Conservation (phyloP, 169 alveolate species). For the Perkinsus chesapeaki region DNA sequence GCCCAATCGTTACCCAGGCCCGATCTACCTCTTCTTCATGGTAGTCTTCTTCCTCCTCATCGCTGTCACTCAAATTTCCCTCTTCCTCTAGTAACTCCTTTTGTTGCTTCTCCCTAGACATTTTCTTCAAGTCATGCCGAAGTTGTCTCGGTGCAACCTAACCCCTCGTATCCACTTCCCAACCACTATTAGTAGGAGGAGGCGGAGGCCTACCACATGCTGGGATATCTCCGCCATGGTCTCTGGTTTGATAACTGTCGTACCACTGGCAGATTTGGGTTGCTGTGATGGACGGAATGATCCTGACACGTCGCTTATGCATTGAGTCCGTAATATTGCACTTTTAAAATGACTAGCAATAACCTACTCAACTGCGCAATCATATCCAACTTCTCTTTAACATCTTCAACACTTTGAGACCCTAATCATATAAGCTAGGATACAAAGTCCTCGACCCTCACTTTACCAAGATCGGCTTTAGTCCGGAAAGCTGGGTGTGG, state of each 20-base stretch:
- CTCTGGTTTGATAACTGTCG: neutral
- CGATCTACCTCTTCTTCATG: neutral
- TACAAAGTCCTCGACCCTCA: neutral
- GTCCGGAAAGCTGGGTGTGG: conserved; percentile 22
- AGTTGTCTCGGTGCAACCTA: neutral
- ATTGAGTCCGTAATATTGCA: too few relatives aligned
- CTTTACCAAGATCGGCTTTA: neutral
- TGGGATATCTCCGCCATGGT: neutral
- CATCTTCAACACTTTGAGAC: neutral
- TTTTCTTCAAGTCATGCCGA: neutral
- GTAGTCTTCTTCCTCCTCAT: neutral
- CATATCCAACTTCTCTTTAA: neutral
- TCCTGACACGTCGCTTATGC: neutral
- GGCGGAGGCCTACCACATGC: neutral
- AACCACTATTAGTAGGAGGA: too few relatives aligned
- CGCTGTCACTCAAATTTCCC: too few relatives aligned
- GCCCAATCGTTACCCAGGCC: too few relatives aligned
- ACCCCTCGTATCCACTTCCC: too few relatives aligned
- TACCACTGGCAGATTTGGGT: neutral
- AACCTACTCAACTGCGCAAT: neutral
- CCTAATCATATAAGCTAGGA: neutral
- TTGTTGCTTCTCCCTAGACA: neutral
- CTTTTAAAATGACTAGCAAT: too few relatives aligned
- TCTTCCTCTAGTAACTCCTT: neutral
- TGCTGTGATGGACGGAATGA: neutral